phyloP scores from a whole-genome alignment of 306 rosid species.

The Fagus crenata region DNA sequence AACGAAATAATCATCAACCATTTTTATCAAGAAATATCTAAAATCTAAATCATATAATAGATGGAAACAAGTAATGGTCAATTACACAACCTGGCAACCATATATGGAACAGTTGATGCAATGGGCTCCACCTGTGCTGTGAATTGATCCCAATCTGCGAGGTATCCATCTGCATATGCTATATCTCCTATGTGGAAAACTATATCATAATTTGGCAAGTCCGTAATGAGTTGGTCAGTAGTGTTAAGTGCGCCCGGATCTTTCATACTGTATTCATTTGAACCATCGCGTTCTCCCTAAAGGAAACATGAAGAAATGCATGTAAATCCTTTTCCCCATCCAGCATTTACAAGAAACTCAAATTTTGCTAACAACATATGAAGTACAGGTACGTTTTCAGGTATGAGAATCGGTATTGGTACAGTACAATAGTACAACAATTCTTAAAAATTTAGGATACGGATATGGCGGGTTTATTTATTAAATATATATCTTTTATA shows the following conservation, averaged over 20 bases:
- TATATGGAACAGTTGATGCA: constrained; percentile 77
- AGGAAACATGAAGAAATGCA: constrained; percentile 10
- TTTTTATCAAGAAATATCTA: neutral
- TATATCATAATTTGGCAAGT: constrained; percentile 65
- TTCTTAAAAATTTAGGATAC: no score
- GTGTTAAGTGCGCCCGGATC: constrained; percentile 90
- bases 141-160: constrained; percentile 97
- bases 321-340: neutral
- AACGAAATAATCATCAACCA: constrained; percentile 21
- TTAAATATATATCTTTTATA: no score
- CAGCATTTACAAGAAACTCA: neutral
- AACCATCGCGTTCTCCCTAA: constrained; percentile 93
- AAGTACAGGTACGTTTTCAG: no score
- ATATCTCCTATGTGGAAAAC: constrained; percentile 88
- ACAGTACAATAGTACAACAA: no score
- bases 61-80: constrained; percentile 15
- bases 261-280: constrained; percentile 67
- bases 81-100: constrained; percentile 81
- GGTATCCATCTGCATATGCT: constrained; percentile 77
- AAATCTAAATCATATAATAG: constrained; percentile 10
- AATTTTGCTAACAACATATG: neutral
- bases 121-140: constrained; percentile 89
- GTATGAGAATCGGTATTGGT: no score
- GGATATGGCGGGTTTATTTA: no score
- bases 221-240: constrained; percentile 71